Evolutionary conservation across 108 stramenopile genomes (phyloP).

Genomic region (Licmophora abbreviata): DNA sequence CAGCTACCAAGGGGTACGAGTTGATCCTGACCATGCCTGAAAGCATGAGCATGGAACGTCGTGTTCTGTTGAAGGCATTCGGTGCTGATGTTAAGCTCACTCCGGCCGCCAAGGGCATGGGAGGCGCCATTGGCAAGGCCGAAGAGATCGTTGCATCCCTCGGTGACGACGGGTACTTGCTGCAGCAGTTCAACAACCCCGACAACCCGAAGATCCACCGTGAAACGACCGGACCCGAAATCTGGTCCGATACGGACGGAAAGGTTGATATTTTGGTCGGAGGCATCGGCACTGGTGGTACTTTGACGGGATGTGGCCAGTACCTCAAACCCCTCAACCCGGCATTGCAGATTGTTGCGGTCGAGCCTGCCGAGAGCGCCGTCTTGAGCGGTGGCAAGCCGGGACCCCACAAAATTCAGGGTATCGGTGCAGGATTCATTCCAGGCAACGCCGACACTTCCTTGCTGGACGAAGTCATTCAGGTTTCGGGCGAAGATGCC

Average conservation of each 20-base stretch:
- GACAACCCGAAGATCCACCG: conserved; percentile 87
- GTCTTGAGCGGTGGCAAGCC: conserved; percentile 16
- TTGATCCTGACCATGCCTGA: conserved; percentile 86
- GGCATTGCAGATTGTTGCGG: conserved; percentile 55
- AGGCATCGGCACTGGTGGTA: conserved; percentile 86
- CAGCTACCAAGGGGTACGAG: conserved; percentile 80
- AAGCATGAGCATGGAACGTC: conserved; percentile 84
- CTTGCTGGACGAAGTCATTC: conserved; percentile 54
- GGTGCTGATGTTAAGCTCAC: conserved; percentile 76
- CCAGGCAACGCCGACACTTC: conserved; percentile 82
- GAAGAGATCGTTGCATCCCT: conserved; percentile 28
- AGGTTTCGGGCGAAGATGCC: conserved; percentile 44
- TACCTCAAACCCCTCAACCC: conserved; percentile 68
- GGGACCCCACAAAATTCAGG: conserved; percentile 59
- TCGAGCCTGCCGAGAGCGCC: conserved; percentile 56
- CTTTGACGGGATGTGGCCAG: conserved; percentile 64
- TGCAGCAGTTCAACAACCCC: conserved; percentile 92
- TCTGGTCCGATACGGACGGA: conserved; percentile 68
- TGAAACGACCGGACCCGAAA: conserved; percentile 79
- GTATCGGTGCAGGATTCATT: conserved; percentile 86
- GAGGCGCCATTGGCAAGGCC: conserved; percentile 62
- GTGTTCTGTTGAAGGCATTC: conserved; percentile 72
- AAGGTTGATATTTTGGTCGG: conserved; percentile 77
- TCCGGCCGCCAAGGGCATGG: conserved; percentile 77
- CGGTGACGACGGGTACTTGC: conserved; percentile 61